Evolutionary conservation across 2,329 filamentous ascomycete species (phyloP).

Genomic region (Talaromyces marneffei): DNA sequence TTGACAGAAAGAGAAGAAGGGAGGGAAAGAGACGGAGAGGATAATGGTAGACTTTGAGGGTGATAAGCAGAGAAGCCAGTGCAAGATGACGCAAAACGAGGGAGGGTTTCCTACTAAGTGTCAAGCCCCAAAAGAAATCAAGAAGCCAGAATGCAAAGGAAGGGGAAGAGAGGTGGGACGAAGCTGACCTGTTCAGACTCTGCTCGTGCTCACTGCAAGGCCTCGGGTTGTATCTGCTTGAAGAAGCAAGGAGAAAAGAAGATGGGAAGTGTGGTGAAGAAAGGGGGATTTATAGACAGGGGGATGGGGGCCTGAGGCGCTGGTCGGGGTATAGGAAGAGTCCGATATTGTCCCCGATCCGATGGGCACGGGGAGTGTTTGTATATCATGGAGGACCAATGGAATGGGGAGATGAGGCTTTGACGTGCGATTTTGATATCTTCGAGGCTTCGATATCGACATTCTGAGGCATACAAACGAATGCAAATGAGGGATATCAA

Average conservation of each 20-base stretch:
- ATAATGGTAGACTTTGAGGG: slow-evolving; percentile 5
- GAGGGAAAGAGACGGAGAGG: background rate
- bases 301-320: background rate
- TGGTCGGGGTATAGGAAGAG: background rate
- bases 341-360: too few relatives aligned
- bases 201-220: background rate
- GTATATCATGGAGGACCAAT: background rate
- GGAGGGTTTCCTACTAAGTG: slow-evolving; percentile 4
- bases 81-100: background rate
- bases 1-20: background rate
- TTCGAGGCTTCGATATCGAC: background rate
- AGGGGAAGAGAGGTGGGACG: background rate
- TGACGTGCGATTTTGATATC: background rate
- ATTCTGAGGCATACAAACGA: background rate
- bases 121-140: background rate
- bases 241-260: background rate
- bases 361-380: too few relatives aligned
- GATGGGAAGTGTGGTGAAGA: background rate
- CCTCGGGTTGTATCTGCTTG: slow-evolving; percentile 2
- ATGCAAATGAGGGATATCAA: background rate
- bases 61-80: slow-evolving; percentile 5
- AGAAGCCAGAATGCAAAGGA: background rate
- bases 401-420: background rate
- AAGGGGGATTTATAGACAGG: slow-evolving; percentile 6
- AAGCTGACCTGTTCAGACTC: background rate